A percentile compares a stretch with the other conserved stretches of the same genome.
phyloP scores from a whole-genome alignment of 139 green algal species.

The Chlorella sorokiniana region DNA sequence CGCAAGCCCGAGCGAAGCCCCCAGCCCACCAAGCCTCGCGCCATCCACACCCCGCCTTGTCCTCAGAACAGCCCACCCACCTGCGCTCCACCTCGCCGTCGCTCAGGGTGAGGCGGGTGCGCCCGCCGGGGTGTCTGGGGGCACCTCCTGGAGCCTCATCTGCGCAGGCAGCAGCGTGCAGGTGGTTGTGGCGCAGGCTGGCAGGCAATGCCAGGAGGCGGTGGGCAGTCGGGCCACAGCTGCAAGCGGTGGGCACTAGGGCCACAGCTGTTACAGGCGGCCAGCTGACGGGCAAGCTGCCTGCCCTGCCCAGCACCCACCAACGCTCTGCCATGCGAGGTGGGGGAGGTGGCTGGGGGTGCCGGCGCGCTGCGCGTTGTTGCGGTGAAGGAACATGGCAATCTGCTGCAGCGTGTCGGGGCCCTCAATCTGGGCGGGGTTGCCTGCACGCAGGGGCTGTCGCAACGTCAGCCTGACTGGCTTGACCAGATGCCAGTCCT shows the following conservation, averaged over 20 bases:
- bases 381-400: background rate
- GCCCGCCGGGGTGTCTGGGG: background rate
- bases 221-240: background rate
- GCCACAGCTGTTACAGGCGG: too few species aligned
- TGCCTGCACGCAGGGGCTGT: slow-evolving; percentile 11
- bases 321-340: background rate
- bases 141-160: slow-evolving; percentile 12
- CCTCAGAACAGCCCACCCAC: too few species aligned
- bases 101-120: background rate
- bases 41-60: background rate
- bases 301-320: background rate
- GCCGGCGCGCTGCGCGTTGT: background rate
- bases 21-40: background rate
- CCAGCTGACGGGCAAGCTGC: background rate
- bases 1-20: background rate
- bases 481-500: too few species aligned
- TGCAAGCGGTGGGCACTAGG: too few species aligned
- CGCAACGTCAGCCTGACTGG: too few species aligned
- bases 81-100: slow-evolving; percentile 20
- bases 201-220: background rate
- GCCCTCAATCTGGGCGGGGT: background rate
- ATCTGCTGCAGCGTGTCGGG: slow-evolving; percentile 4
- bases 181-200: background rate
- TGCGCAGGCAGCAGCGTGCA: background rate
- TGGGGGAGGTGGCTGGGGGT: background rate